phyloP scores from a whole-genome alignment of 108 stramenopile genomes.

The Conticribra weissflogii region DNA sequence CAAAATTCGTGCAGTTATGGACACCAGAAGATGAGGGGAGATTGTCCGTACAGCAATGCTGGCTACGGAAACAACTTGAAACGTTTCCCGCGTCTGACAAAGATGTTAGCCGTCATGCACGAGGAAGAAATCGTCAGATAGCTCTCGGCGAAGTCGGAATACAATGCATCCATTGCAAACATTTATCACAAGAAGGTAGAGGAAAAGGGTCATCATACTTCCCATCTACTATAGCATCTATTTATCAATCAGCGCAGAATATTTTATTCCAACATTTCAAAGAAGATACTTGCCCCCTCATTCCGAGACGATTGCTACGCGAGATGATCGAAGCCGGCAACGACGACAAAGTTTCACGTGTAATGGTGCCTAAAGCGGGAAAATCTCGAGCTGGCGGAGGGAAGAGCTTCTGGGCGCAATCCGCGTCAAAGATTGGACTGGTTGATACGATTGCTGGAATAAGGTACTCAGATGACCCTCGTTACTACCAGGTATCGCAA shows the following conservation, averaged over 20 bases:
- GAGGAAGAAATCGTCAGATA: constrained; percentile 57
- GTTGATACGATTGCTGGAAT: constrained; percentile 35
- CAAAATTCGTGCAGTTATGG: constrained; percentile 18
- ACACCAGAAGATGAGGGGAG: constrained; percentile 40
- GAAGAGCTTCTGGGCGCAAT: constrained; percentile 20
- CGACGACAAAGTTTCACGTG: background rate
- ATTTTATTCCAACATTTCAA: constrained; percentile 35
- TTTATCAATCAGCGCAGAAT: constrained; percentile 69
- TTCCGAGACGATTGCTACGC: constrained; percentile 21
- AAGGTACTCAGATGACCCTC: constrained; percentile 23
- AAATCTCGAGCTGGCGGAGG: constrained; percentile 30
- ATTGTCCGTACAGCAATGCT: constrained; percentile 63
- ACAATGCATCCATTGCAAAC: constrained; percentile 60
- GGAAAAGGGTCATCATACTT: constrained; percentile 66
- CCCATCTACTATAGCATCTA: constrained; percentile 46
- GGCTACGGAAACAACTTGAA: constrained; percentile 65
- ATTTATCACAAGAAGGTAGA: constrained; percentile 38
- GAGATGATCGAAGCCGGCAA: constrained; percentile 27
- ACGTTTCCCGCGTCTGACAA: constrained; percentile 51
- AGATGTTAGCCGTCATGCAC: constrained; percentile 54
- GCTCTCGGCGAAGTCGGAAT: constrained; percentile 63
- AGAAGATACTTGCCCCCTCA: constrained; percentile 33
- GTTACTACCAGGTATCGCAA: constrained; percentile 15
- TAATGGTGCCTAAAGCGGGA: constrained; percentile 26
- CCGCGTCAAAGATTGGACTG: constrained; percentile 12